Evolutionary conservation across 2,329 filamentous ascomycete species (phyloP), one percentile per base, ranked within the genome.

Genomic region (Stachybotrys elegans): DNA sequence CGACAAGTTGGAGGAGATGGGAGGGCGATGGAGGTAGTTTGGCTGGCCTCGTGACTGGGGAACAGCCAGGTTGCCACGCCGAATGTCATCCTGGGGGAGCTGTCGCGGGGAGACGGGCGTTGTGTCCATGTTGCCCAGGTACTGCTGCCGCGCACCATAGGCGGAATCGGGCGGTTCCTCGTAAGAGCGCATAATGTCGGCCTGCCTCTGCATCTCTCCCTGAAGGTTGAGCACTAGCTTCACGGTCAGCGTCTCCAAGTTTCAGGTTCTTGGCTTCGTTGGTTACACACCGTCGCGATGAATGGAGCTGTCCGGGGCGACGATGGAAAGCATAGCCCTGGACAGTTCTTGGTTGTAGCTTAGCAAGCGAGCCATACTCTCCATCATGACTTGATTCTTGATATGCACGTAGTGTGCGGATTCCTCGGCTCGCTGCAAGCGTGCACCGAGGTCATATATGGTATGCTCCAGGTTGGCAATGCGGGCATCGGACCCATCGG

Each of bases 101-200:
- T 95, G 91, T 50, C 90, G 83, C 17, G 92, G 92, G 32, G 92
- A 97, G 31, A 95, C 78, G 11, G 91, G 90, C 2, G 84, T 79
- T 48, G 87, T 83, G 50, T 91, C 87, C 20, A 87, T 68, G 52
- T 74, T 78, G 35, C 78, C 69, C 53, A 88, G 83, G 63, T 83
- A 87, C 39, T 79, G 75, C 49, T 81, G 82, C 48, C 83, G 80
- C 48, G 76, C 79, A 23, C 78, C 86, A 48, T 84, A 83, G 14
- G 81, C 77, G 48, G 73, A 73, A 46, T 94, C 90, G 46, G 84
- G 81, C 27, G 82, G 76, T 53, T 86, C 81, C 36, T 84, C 80
- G 27, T 79, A 63, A 14, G 71, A 62, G 43, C 79, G 70, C 38
- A 82, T 66, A 46, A 73, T 65, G 6, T 84, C 81, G 35, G 71